These are phyloP conservation scores for Endocalyx cinctus DNA, from an alignment of 2,329 filamentous ascomycete species.

Conservation along the genomic window DNA sequence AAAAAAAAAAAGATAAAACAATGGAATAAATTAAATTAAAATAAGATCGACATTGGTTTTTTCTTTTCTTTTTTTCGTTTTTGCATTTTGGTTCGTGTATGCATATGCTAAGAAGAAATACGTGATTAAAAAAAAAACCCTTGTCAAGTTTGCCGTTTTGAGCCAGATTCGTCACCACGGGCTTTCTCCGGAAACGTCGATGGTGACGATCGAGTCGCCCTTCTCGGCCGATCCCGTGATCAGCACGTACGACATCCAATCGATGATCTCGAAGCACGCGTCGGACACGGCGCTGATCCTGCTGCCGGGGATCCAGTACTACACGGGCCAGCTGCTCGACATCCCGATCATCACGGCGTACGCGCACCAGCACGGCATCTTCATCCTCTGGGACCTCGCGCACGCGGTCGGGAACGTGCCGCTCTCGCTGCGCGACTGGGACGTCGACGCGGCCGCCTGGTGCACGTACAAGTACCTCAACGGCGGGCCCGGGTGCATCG, in stretches of 20 bases:
- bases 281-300: conserved; percentile 64
- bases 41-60: no score
- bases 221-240: conserved; percentile 48
- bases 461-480: conserved; percentile 84
- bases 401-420: conserved; percentile 76
- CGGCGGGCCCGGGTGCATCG: conserved; percentile 66
- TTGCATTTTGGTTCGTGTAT: no score
- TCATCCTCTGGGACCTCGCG: conserved; percentile 75
- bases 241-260: conserved; percentile 62
- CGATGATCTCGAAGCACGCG: conserved; percentile 62
- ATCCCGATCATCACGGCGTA: conserved; percentile 67
- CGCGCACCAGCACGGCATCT: conserved; percentile 61
- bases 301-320: conserved; percentile 75
- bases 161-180: conserved; percentile 69
- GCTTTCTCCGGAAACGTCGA: conserved; percentile 57
- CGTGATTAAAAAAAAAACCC: no score
- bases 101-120: conserved; percentile 16
- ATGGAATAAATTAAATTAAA: no score
- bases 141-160: conserved; percentile 65
- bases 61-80: no score
- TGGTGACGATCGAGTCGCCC: conserved; percentile 62
- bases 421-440: conserved; percentile 68
- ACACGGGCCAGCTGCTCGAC: conserved; percentile 74
- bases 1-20: no score
- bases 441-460: conserved; percentile 75